Evolutionary conservation across 2,329 filamentous ascomycete species (phyloP).

Genomic region (Hypomyces perniciosus): DNA sequence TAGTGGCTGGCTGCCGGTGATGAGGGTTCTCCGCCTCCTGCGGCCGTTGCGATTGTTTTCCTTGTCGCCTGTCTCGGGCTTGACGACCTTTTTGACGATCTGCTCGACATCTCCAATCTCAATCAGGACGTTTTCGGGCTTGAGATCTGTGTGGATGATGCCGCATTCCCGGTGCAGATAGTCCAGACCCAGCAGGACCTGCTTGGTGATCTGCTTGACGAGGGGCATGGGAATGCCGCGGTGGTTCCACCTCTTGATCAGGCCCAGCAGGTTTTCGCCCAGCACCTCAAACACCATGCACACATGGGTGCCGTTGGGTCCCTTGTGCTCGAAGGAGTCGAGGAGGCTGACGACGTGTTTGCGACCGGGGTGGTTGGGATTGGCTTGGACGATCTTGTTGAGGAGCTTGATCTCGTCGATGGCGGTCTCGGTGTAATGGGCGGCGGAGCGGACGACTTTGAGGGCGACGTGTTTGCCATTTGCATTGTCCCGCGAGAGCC

Average conservation of each 20-base stretch:
- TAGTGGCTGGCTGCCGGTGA: conserved; percentile 93
- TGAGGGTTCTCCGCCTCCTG: conserved; percentile 82
- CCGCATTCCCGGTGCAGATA: conserved; percentile 97
- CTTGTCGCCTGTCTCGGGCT: conserved; percentile 67
- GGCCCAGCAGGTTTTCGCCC: conserved; percentile 85
- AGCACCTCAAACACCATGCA: conserved; percentile 99
- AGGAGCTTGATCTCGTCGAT: conserved; percentile 98
- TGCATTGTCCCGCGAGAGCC: conserved; percentile 73
- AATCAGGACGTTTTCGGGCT: conserved; percentile 96
- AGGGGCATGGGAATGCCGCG: conserved; percentile 92
- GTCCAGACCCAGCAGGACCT: conserved; percentile 90
- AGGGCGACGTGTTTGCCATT: conserved; percentile 92
- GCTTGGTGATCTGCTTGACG: conserved; percentile 98
- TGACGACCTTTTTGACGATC: conserved; percentile 93
- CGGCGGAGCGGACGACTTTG: conserved; percentile 94
- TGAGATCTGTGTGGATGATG: conserved; percentile 96
- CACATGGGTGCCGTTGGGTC: conserved; percentile 90
- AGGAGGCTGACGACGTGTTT: conserved; percentile 93
- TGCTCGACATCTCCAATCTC: conserved; percentile 99
- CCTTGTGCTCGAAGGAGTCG: conserved; percentile 96
- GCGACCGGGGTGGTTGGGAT: conserved; percentile 87
- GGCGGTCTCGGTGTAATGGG: conserved; percentile 97
- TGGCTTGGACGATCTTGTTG: conserved; percentile 93
- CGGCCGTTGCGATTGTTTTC: conserved; percentile 90
- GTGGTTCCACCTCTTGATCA: conserved; percentile 99